A percentile compares a stretch with the other conserved stretches of the same genome.
These are phyloP conservation scores for Talaromyces pinophilus DNA, from an alignment of 2,329 filamentous ascomycete species.

Conservation along the genomic window DNA sequence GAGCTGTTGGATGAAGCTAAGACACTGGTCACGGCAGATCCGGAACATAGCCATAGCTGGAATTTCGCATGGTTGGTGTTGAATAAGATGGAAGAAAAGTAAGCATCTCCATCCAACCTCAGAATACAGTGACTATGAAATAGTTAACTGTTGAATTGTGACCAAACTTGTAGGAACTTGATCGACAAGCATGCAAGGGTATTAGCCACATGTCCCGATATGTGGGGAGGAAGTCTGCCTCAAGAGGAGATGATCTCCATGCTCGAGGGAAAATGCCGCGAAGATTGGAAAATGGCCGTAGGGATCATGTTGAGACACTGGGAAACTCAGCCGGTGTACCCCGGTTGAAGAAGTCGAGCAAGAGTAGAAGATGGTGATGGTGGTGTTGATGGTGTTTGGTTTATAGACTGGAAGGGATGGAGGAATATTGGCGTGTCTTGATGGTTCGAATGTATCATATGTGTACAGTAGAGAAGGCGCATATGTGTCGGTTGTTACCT, in stretches of 20 bases:
- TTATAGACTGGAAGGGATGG: neutral
- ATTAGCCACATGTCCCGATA: conserved; percentile 64
- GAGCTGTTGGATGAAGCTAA: conserved; percentile 48
- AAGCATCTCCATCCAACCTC: conserved; percentile 34
- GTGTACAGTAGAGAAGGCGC: neutral
- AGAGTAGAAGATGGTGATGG: neutral
- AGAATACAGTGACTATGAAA: neutral
- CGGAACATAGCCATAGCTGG: conserved; percentile 69
- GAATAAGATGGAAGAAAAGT: conserved; percentile 66
- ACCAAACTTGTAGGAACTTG: conserved; percentile 51
- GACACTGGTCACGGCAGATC: conserved; percentile 63
- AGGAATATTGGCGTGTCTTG: neutral
- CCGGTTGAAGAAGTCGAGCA: neutral
- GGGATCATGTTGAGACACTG: conserved; percentile 69
- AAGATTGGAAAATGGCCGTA: conserved; percentile 68
- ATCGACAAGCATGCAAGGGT: conserved; percentile 61
- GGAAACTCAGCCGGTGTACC: conserved; percentile 57
- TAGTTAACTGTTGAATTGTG: neutral
- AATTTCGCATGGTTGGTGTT: conserved; percentile 74
- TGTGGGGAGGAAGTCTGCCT: conserved; percentile 67
- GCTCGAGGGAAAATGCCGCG: conserved; percentile 63
- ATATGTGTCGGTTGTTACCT: neutral
- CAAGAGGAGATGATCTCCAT: conserved; percentile 58
- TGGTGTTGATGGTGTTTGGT: neutral
- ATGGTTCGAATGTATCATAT: conserved; percentile 1